Base-by-base conservation (phyloP, 768 basidiomycete species). In the Filobasidium wieringae region DNA sequence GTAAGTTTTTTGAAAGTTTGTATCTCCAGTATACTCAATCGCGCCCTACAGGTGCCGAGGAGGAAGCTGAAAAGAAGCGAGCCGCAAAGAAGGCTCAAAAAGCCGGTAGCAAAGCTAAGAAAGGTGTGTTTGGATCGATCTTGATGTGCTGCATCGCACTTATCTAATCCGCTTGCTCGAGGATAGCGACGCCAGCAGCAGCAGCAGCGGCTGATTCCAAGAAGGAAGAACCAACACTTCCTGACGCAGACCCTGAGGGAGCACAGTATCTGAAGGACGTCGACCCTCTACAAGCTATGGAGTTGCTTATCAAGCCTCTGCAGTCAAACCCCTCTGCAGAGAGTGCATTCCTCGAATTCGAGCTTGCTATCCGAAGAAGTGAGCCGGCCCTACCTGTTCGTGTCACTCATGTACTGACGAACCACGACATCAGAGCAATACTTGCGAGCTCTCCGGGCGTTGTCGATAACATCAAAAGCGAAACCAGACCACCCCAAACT, bases 31-130 rank as follows among this genome's bases (percentile, higher is more conserved):
- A 12, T 2, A n/a, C 7, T 15, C 17, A 34, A 4, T 11, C 39
- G 5, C 12, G 22, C 14, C 14, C 12, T 12, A 27, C 39, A 55
- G 54, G 50, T 5, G 27, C 55, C 32, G 72, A 73, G 59, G 70
- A 73, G 58, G 72, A 73, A 59, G 72, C 72, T 1, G 72, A 73
- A 60, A 41, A 69, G 37, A 61, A 61, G 41, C 49, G 51, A 41
- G 70, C 70, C 6, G 70, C 70, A 4, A 73, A 73, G 59, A 73
- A 73, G 53, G 72, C 72, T 29, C 72, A 71, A 52, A 71, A 73
- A 50, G 72, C 72, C 1, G 70, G 68, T 36, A 67, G 66, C 36
- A 61, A 61, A 22, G 60, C 60, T 8, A 61, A 61, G 54, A 61
- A 61, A 36, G 54, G 54, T 55, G 19, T 17, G 54, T n/a, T 9